Evolutionary conservation across 768 basidiomycete species (phyloP).

Genomic region (Termitomyces sp.): DNA sequence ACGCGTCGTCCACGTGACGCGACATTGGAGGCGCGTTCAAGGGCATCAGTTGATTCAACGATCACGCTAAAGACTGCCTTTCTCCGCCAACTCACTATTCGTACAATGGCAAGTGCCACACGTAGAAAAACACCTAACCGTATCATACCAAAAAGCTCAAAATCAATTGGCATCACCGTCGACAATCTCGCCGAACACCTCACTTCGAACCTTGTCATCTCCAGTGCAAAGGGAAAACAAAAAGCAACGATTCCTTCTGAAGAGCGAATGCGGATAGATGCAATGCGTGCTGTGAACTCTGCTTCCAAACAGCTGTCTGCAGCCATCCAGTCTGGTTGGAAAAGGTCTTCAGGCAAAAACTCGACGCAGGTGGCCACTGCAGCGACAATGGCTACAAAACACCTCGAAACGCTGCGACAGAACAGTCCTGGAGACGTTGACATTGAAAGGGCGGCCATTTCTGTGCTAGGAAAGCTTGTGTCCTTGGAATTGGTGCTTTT

Average conservation of each 20-base stretch:
- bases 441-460: conserved; percentile 69
- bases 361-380: conserved; percentile 24
- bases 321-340: conserved; percentile 58
- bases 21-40: background rate
- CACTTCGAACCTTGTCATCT: conserved; percentile 21
- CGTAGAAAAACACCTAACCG: background rate
- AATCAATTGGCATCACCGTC: conserved; percentile 3
- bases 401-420: conserved; percentile 42
- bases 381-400: conserved; percentile 35
- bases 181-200: conserved; percentile 27
- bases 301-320: conserved; percentile 53
- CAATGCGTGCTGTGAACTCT: conserved; percentile 63
- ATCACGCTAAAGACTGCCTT: background rate
- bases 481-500: conserved; percentile 64
- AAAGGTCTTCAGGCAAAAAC: conserved; percentile 29
- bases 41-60: background rate
- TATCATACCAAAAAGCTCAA: background rate
- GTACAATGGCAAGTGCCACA: background rate
- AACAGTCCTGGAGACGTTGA: conserved; percentile 47
- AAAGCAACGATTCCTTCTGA: conserved; percentile 18
- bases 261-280: conserved; percentile 34
- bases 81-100: background rate
- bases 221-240: conserved; percentile 26
- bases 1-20: background rate
- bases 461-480: conserved; percentile 63